Percentiles rank a stretch among this genome's conserved stretches.
phyloP scores from a whole-genome alignment of 768 basidiomycete species.

The Suillus clintonianus region DNA sequence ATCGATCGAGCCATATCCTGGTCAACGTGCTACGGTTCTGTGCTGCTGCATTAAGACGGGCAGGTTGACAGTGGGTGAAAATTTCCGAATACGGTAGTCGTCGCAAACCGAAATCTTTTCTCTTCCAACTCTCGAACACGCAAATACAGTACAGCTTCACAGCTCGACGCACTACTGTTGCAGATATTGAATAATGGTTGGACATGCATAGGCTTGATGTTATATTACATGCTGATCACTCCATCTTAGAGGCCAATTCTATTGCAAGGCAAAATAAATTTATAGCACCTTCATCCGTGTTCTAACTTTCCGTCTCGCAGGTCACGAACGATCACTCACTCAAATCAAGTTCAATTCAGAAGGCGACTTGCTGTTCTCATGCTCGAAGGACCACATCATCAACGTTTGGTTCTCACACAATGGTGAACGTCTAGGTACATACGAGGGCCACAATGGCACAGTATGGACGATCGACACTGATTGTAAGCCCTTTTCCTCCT shows the following conservation, averaged over 20 bases:
- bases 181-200: slow-evolving; percentile 3
- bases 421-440: slow-evolving; percentile 95
- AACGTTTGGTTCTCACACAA: slow-evolving; percentile 98
- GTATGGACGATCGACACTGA: slow-evolving; percentile 98
- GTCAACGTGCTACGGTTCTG: slow-evolving; percentile 41
- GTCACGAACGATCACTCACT: slow-evolving; percentile 95
- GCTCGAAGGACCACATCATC: slow-evolving; percentile 92
- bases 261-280: slow-evolving; percentile 55
- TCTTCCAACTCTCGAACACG: background rate
- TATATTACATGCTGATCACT: slow-evolving; percentile 3
- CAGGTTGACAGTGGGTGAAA: background rate
- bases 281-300: slow-evolving; percentile 3
- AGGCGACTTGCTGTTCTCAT: slow-evolving; percentile 94
- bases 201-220: slow-evolving; percentile 1
- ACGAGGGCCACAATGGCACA: slow-evolving; percentile 92
- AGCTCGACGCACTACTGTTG: background rate
- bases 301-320: slow-evolving; percentile 41
- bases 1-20: slow-evolving; percentile 65
- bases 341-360: slow-evolving; percentile 98
- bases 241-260: slow-evolving; percentile 66
- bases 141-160: background rate
- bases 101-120: background rate
- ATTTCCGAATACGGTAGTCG: background rate
- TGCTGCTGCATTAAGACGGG: background rate
- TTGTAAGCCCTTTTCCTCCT: slow-evolving; percentile 54